Evolutionary conservation across 2,329 filamentous ascomycete genomes (phyloP).

Genomic region (Fusarium sulawesiense): DNA sequence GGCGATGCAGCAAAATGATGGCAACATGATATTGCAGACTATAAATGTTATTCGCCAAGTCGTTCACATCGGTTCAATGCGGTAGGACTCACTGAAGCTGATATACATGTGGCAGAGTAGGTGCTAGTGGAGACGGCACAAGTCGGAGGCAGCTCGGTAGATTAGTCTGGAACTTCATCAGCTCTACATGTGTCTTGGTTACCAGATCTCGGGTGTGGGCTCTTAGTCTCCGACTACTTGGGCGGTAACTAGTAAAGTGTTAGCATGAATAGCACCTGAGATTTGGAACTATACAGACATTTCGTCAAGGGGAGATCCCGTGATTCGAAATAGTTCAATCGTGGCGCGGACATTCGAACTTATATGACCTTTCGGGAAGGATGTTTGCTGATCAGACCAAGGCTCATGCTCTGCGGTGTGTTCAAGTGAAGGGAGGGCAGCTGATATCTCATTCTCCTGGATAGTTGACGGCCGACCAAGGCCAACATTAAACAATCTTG

Average conservation of each 20-base stretch:
- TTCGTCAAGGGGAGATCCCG: background rate
- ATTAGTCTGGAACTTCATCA: constrained; percentile 3
- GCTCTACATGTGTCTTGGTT: background rate
- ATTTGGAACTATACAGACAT: background rate
- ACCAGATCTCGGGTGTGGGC: background rate
- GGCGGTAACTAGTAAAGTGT: background rate
- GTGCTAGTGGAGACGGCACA: background rate
- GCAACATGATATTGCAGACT: background rate
- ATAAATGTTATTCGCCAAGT: fast-evolving
- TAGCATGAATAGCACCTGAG: background rate
- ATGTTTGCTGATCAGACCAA: background rate
- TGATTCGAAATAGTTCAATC: background rate
- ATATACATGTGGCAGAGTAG: background rate
- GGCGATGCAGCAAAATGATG: background rate
- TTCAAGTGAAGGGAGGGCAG: background rate
- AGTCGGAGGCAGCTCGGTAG: constrained; percentile 2
- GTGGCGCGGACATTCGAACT: background rate
- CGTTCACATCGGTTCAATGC: background rate
- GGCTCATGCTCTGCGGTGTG: background rate
- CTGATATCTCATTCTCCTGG: background rate
- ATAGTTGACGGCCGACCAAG: background rate
- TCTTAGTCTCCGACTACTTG: background rate
- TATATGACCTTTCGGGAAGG: background rate
- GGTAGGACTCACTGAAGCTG: background rate
- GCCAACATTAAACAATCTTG: background rate